Conservation (phyloP, 1,139 yeast genomes). For the Lodderomyces jiufengensis region DNA sequence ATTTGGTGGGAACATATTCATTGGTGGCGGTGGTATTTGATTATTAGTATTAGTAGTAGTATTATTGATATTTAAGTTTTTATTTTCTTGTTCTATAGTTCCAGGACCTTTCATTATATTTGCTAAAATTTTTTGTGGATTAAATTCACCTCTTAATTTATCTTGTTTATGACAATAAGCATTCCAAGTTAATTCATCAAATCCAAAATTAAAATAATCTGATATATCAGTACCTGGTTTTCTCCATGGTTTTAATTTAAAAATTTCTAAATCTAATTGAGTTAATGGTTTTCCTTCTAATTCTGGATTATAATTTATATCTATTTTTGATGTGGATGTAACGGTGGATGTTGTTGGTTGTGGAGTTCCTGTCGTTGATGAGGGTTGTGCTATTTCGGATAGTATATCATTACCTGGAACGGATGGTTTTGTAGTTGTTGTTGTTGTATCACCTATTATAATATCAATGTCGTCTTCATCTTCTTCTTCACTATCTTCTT, state of each 20-base stretch:
- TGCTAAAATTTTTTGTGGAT: slow-evolving; percentile 53
- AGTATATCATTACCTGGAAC: slow-evolving; percentile 22
- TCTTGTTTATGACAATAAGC: slow-evolving; percentile 90
- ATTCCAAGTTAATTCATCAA: slow-evolving; percentile 95
- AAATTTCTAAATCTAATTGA: slow-evolving; percentile 73
- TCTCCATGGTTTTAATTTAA: slow-evolving; percentile 97
- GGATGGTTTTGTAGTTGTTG: slow-evolving; percentile 22
- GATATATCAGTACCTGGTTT: slow-evolving; percentile 93
- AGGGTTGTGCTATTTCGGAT: slow-evolving; percentile 44
- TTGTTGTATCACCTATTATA: slow-evolving; percentile 28
- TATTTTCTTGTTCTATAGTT: slow-evolving; percentile 3
- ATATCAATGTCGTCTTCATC: slow-evolving; percentile 45
- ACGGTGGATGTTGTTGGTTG: slow-evolving; percentile 12
- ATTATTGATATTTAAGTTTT: background rate
- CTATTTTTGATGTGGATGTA: slow-evolving; percentile 50
- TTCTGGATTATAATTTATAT: slow-evolving; percentile 74
- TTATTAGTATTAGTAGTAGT: background rate
- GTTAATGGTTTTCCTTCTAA: slow-evolving; percentile 83
- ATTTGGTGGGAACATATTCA: slow-evolving; percentile 5
- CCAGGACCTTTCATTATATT: slow-evolving; percentile 34
- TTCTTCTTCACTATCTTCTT: slow-evolving; percentile 35
- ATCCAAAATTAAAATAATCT: slow-evolving; percentile 94
- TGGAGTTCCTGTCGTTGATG: slow-evolving; percentile 20
- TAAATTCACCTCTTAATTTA: slow-evolving; percentile 71
- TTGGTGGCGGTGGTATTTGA: slow-evolving; percentile 2